Evolutionary conservation across 2,329 filamentous ascomycete species (phyloP), one percentile per base, ranked within the genome.

Genomic region (Zymoseptoria brevis): DNA sequence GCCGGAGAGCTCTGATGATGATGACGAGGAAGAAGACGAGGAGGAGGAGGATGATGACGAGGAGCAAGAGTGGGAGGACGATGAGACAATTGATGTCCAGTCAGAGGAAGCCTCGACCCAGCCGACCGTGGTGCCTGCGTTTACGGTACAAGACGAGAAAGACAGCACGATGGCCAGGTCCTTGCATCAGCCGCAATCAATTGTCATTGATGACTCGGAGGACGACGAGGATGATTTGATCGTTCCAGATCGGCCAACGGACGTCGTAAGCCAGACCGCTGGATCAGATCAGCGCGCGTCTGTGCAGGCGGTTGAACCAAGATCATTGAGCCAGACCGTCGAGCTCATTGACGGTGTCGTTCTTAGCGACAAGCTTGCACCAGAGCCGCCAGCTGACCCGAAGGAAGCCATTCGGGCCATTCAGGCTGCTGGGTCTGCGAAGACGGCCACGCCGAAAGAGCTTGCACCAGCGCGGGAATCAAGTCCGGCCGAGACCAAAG

Each of bases 11-110:
- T 57, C 57, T n/a, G 54, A 57, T 1, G 53, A 58, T 16, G 60
- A 60, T 3, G 60, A 53, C n/a, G 48, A 53, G 22, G 55, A 35
- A 22, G 59, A 64, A 29, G 58, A 56, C 8, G 50, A 57, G 1
- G 51, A 57, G 1, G 51, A 57, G 21, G 60, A 60, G 4, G 60
- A 62, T 3, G 58, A 55, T 7, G 55, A 21, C 29, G 59, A 50
- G 11, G 59, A 50, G 11, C 48, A 62, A 24, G 54, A 59, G 22
- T 58, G 53, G 54, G 59, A 53, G 16, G 61, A 62, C 16, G 57
- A 59, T 26, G 56, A 60, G 19, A 58, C 57, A 16, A 58, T 56
- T 16, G 55, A 58, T 24, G 50, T 29, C 13, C 58, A 61, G 4
- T 2, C 35, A 45, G 16, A 7, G 13, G 13, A 45, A n/a, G 16